Base-by-base conservation (phyloP, 129 eudicot genomes). In the Glebionis coronaria region DNA sequence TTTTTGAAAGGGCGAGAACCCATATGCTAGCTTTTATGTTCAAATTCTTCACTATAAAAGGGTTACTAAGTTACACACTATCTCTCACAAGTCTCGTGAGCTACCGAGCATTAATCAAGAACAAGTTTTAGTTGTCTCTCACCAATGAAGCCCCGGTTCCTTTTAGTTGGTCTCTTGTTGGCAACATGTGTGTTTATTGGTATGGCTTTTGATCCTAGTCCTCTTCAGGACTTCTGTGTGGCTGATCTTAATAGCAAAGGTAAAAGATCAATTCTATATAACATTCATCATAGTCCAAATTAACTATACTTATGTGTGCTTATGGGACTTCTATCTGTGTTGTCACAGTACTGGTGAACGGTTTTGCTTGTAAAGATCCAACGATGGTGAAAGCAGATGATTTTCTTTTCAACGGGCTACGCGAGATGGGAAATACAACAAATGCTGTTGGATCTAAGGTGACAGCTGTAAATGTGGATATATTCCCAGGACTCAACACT, bases 401-500 rank as follows among this genome's bases (percentile, higher is more conserved):
- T 61, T 80, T 80, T 64, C 47, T 21, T 31, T 80, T 38, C 55
- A 51, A 74, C 14, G 80, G 84, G 8, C 71, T 80, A 16, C 56
- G 70, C 0, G 2, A 16, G 3, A 31, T 60, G 13, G 83, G 78
- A 9, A 71, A 75, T 54, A 75, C 77, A 12, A 57, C 80, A 0
- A 75, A 75, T 20, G 80, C 45, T 0, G 69, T 75, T 20, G 80
- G 80, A 14, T 75, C 78, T 8, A 47, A 19, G 28, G 81, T 75
- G 10, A 75, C 81, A 9, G 46, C 78, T 0, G 76, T 79, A 10
- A 61, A 31, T 14, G 81, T 65, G 12, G 19, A 9, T 14, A 46
- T 71, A 18, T 10, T 80, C 11, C 75, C 78, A 0, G 84, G 84
- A 15, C 81, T 80, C 47, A 80, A 80, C 78, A 80, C 84, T 25